Evolutionary conservation across 2,329 filamentous ascomycete genomes (phyloP).

Genomic region (Colletotrichum tanaceti): DNA sequence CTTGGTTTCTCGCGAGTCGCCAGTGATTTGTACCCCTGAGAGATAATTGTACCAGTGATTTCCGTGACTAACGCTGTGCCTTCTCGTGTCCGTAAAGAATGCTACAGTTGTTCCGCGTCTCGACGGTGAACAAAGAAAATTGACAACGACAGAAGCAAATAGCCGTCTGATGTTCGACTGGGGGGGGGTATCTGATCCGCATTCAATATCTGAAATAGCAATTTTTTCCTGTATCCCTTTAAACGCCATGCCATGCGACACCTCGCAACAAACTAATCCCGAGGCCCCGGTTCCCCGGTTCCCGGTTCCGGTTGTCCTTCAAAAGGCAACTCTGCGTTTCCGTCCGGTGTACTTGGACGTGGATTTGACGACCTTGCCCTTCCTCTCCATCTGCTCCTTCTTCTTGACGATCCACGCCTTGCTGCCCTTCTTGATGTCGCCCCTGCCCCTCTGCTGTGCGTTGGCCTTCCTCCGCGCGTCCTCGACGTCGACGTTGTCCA

Average conservation of each 20-base stretch:
- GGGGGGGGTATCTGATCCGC: constrained; percentile 40
- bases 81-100: too few relatives aligned
- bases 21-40: too few relatives aligned
- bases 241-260: constrained; percentile 44
- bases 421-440: constrained; percentile 79
- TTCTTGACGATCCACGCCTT: constrained; percentile 87
- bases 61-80: too few relatives aligned
- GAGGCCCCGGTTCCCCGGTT: too few relatives aligned
- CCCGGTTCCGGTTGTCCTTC: constrained; percentile 11
- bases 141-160: constrained; percentile 18
- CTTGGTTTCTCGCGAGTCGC: too few relatives aligned
- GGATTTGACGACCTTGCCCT: constrained; percentile 93
- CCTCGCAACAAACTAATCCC: constrained; percentile 16
- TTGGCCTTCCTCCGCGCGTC: constrained; percentile 70
- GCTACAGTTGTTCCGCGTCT: too few relatives aligned
- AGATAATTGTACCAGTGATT: too few relatives aligned
- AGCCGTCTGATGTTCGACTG: constrained; percentile 70
- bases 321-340: constrained; percentile 85
- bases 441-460: constrained; percentile 58
- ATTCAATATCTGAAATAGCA: constrained; percentile 27
- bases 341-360: constrained; percentile 94
- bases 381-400: constrained; percentile 92
- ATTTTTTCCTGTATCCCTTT: constrained; percentile 32
- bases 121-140: neutral
- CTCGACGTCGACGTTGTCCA: constrained; percentile 87